Conservation (phyloP, 2,329 filamentous ascomycete species). For the Talaromyces sp. region DNA sequence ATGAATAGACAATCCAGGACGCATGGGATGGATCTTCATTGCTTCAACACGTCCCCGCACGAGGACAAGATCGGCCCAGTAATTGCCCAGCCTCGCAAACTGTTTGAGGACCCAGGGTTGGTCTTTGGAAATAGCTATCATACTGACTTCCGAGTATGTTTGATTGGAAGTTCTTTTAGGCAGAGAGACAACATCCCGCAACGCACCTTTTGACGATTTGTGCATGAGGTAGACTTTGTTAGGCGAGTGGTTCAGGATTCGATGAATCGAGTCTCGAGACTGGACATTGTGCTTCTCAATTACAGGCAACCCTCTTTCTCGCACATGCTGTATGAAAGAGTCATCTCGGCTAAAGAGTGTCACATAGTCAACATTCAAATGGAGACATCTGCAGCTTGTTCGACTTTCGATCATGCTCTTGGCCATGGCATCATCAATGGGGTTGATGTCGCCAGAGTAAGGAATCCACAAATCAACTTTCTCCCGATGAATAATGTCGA, state of each 20-base stretch:
- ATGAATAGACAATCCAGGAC: constrained; percentile 61
- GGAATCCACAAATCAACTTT: constrained; percentile 69
- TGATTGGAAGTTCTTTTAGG: constrained; percentile 53
- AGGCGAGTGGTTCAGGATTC: constrained; percentile 47
- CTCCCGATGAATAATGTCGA: constrained; percentile 59
- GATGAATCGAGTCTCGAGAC: constrained; percentile 51
- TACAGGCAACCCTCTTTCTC: constrained; percentile 51
- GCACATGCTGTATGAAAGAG: constrained; percentile 59
- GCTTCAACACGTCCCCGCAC: constrained; percentile 62
- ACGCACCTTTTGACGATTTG: constrained; percentile 52
- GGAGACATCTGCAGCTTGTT: constrained; percentile 60
- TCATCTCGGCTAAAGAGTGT: constrained; percentile 62
- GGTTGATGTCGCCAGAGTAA: constrained; percentile 65
- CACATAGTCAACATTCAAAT: constrained; percentile 58
- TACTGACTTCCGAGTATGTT: constrained; percentile 55
- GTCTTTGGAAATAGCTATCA: constrained; percentile 53
- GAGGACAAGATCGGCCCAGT: constrained; percentile 68
- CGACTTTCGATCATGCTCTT: constrained; percentile 58
- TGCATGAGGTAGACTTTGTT: constrained; percentile 63
- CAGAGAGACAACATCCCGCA: constrained; percentile 58
- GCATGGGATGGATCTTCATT: constrained; percentile 65
- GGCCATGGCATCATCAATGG: constrained; percentile 63
- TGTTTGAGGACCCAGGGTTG: constrained; percentile 67
- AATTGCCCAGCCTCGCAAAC: constrained; percentile 63
- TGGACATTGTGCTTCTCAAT: constrained; percentile 55